phyloP scores from a whole-genome alignment of 768 basidiomycete genomes.

The Mrakia frigida region DNA sequence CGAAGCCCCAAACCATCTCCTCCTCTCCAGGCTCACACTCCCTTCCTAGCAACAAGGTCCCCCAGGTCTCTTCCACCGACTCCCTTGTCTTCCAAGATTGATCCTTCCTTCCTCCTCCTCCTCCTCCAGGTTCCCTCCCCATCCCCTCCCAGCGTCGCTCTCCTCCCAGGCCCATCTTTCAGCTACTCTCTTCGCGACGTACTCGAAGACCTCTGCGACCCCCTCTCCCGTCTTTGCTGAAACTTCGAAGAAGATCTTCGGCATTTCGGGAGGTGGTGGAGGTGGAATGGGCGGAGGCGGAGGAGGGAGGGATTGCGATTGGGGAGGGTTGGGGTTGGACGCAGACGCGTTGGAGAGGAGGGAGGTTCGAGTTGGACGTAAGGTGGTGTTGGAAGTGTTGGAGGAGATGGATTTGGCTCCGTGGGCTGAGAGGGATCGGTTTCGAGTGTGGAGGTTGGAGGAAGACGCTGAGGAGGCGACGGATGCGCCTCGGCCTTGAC shows the following conservation, averaged over 20 bases:
- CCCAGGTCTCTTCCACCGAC: background rate
- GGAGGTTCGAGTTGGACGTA: slow-evolving; percentile 29
- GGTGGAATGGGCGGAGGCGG: slow-evolving; percentile 29
- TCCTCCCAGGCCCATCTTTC: slow-evolving; percentile 45
- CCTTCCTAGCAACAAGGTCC: background rate
- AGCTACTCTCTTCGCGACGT: slow-evolving; percentile 62
- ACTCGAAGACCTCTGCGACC: slow-evolving; percentile 68
- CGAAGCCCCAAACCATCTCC: background rate
- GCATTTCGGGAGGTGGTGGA: slow-evolving; percentile 50
- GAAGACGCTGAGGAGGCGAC: slow-evolving; percentile 39
- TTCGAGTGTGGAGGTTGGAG: slow-evolving; percentile 33
- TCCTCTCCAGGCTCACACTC: background rate
- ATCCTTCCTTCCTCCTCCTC: background rate
- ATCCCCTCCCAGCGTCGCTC: background rate
- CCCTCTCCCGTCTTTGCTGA: slow-evolving; percentile 74
- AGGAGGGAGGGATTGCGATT: slow-evolving; percentile 24
- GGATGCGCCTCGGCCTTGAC: slow-evolving; percentile 42
- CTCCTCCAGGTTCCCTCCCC: slow-evolving; percentile 2
- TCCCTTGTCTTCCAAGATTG: background rate
- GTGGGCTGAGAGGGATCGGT: slow-evolving; percentile 11
- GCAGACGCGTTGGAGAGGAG: slow-evolving; percentile 33
- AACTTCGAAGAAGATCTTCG: slow-evolving; percentile 61
- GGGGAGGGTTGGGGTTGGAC: slow-evolving; percentile 29
- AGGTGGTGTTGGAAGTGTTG: background rate
- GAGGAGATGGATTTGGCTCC: background rate